Evolutionary conservation across 2,329 filamentous ascomycete genomes (phyloP).

Genomic region (Phyllosticta capitalensis): DNA sequence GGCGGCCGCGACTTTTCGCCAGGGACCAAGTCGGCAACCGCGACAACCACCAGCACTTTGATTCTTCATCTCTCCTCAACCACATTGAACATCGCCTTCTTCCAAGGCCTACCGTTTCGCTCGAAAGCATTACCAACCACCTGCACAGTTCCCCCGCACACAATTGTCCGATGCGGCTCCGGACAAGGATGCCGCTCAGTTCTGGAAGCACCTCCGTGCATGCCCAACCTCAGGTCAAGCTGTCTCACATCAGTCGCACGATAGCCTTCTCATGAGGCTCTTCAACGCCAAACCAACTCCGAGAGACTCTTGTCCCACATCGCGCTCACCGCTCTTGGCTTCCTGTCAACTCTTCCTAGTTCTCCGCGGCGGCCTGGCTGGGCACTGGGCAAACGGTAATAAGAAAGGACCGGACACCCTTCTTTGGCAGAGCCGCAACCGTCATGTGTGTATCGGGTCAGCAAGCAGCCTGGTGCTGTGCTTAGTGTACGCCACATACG

Average conservation of each 20-base stretch:
- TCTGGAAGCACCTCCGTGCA: background rate
- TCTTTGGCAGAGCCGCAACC: background rate
- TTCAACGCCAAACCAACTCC: background rate
- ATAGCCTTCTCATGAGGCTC: background rate
- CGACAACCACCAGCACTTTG: background rate
- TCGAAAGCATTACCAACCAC: background rate
- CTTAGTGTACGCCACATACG: background rate
- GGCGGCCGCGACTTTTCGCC: slow-evolving; percentile 5
- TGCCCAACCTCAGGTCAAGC: background rate
- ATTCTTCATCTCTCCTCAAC: background rate
- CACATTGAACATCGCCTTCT: background rate
- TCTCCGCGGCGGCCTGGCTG: background rate
- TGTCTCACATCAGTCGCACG: background rate
- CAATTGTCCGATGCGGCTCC: background rate
- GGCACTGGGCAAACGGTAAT: background rate
- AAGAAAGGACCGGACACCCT: background rate
- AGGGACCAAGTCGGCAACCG: background rate
- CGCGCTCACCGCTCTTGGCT: background rate
- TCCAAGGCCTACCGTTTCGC: background rate
- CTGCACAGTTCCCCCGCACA: background rate
- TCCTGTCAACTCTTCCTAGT: background rate
- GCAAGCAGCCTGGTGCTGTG: background rate
- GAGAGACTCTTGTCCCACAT: background rate
- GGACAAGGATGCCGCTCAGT: background rate
- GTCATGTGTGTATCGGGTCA: background rate